Evolutionary conservation across 2,329 filamentous ascomycete species (phyloP).

Genomic region (Penicillium sp.): DNA sequence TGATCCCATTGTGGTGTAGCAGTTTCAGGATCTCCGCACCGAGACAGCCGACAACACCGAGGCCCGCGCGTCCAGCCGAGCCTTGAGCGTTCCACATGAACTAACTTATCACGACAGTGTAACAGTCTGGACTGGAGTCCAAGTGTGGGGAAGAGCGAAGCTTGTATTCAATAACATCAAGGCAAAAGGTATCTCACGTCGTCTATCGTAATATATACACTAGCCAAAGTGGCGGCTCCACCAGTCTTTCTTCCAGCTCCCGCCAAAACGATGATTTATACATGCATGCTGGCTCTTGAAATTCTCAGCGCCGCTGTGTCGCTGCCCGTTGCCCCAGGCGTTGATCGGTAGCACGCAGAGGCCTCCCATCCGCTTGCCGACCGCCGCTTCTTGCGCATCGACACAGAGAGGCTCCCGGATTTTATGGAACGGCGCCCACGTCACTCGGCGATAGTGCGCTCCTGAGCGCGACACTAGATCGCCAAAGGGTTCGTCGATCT

Average conservation of each 20-base stretch:
- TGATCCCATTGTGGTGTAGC: not conserved
- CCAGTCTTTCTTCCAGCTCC: conserved; percentile 41
- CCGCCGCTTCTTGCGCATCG: conserved; percentile 25
- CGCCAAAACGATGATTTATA: conserved; percentile 41
- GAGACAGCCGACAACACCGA: conserved; percentile 1
- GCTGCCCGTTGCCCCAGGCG: conserved; percentile 43
- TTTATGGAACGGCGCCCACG: conserved; percentile 41
- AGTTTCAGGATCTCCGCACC: conserved; percentile 3
- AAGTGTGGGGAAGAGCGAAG: not conserved
- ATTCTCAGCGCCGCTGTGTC: conserved; percentile 36
- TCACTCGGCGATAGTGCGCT: conserved; percentile 30
- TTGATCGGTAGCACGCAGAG: conserved; percentile 91
- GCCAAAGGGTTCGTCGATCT: conserved; percentile 28
- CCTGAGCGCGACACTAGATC: conserved; percentile 25
- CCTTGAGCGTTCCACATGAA: not conserved
- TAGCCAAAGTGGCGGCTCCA: conserved; percentile 36
- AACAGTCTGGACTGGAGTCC: not conserved
- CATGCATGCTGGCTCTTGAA: conserved; percentile 37
- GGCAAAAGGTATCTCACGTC: not conserved
- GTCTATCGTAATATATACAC: not conserved
- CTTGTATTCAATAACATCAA: not conserved
- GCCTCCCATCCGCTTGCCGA: conserved; percentile 70
- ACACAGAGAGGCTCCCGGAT: conserved; percentile 33
- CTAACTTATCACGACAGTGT: not conserved
- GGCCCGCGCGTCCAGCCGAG: not conserved